These are phyloP conservation scores for Seminavis robusta DNA, from an alignment of 108 stramenopile species.

Conservation along the genomic window DNA sequence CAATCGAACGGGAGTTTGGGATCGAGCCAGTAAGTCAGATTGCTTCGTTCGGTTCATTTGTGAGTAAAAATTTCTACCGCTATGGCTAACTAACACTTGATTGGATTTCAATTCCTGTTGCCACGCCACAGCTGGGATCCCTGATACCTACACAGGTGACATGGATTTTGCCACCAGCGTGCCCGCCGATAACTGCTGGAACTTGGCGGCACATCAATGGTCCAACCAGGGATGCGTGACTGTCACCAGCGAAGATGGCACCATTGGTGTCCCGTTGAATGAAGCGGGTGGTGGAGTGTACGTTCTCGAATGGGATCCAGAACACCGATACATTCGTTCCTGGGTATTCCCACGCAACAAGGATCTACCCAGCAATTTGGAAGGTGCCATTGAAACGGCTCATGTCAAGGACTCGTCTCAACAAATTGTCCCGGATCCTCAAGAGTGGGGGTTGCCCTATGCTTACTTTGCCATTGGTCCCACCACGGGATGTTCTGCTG, in stretches of 20 bases:
- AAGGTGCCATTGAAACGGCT: slow-evolving; percentile 35
- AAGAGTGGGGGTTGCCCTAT: slow-evolving; percentile 74
- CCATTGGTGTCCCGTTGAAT: slow-evolving; percentile 75
- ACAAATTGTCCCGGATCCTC: slow-evolving; percentile 53
- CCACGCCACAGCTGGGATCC: too few species aligned
- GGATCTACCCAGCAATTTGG: slow-evolving; percentile 48
- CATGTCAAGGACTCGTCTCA: slow-evolving; percentile 15
- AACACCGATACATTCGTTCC: slow-evolving; percentile 56
- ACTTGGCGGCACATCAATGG: slow-evolving; percentile 85
- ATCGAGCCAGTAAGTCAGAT: too few species aligned
- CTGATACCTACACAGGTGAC: slow-evolving; percentile 52
- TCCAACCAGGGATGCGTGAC: slow-evolving; percentile 87
- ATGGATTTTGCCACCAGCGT: slow-evolving; percentile 40
- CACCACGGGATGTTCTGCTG: slow-evolving; percentile 59
- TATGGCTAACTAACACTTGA: too few species aligned
- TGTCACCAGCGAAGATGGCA: slow-evolving; percentile 51
- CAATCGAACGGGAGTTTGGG: slow-evolving; percentile 66
- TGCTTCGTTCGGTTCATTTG: too few species aligned
- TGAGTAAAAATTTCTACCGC: too few species aligned
- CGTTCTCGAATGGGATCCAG: slow-evolving; percentile 85
- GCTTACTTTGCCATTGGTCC: slow-evolving; percentile 83
- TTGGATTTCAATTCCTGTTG: too few species aligned
- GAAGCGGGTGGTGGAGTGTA: slow-evolving; percentile 78
- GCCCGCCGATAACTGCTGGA: slow-evolving; percentile 67
- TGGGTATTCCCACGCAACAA: slow-evolving; percentile 73